phyloP scores from a whole-genome alignment of 2,329 filamentous ascomycete genomes.

The Diplocarpon rosae region DNA sequence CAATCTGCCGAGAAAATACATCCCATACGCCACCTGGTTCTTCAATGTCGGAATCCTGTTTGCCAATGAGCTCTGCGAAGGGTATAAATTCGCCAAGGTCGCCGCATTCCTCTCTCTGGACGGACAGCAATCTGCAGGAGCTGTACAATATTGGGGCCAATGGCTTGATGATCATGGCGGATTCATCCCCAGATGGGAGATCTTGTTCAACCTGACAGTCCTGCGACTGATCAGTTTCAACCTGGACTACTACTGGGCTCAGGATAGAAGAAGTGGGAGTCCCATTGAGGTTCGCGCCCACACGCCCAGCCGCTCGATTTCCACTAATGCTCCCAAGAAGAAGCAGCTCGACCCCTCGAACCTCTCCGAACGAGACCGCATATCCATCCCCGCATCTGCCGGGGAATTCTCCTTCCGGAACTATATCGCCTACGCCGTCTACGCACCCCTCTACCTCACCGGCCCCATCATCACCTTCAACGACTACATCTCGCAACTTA shows the following conservation, averaged over 20 bases:
- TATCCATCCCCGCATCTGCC: slow-evolving; percentile 61
- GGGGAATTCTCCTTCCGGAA: slow-evolving; percentile 71
- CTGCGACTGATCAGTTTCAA: slow-evolving; percentile 93
- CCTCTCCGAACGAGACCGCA: slow-evolving; percentile 80
- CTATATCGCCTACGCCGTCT: slow-evolving; percentile 81
- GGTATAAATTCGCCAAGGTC: slow-evolving; percentile 62
- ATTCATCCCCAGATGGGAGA: slow-evolving; percentile 83
- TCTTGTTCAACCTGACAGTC: slow-evolving; percentile 95
- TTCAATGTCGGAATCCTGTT: slow-evolving; percentile 85
- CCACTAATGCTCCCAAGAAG: slow-evolving; percentile 75
- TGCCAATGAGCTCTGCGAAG: slow-evolving; percentile 72
- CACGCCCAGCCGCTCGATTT: neutral
- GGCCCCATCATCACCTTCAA: slow-evolving; percentile 97
- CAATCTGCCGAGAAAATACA: slow-evolving; percentile 53
- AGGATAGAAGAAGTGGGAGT: slow-evolving; percentile 50
- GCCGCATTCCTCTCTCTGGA: slow-evolving; percentile 36
- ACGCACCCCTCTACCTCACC: slow-evolving; percentile 84
- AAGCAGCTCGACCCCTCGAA: slow-evolving; percentile 83
- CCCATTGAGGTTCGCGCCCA: slow-evolving; percentile 63
- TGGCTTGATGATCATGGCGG: slow-evolving; percentile 74
- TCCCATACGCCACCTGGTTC: slow-evolving; percentile 72
- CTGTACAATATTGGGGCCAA: slow-evolving; percentile 40
- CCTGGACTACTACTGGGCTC: slow-evolving; percentile 90
- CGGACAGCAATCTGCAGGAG: slow-evolving; percentile 2
- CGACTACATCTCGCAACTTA: slow-evolving; percentile 83